A percentile compares a stretch with the other conserved stretches of the same genome.
phyloP scores from a whole-genome alignment of 2,329 filamentous ascomycete species.

The Fusarium coicis region DNA sequence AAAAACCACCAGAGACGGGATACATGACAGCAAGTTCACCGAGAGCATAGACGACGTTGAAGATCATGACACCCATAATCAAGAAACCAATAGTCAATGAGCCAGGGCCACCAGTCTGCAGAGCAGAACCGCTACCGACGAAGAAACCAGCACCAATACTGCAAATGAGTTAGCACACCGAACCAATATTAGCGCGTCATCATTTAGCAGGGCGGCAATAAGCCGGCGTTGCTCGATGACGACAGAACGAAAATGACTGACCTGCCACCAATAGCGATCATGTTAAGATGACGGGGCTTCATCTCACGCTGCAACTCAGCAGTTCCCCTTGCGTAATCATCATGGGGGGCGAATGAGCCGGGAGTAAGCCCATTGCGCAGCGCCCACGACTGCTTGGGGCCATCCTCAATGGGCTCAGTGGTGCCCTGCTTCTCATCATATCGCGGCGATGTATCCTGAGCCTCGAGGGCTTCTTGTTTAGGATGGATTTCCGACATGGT shows the following conservation, averaged over 20 bases:
- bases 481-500: conserved; percentile 33
- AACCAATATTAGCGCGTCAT: neutral
- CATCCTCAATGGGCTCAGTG: conserved; percentile 2
- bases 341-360: conserved; percentile 37
- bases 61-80: conserved; percentile 69
- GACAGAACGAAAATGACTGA: conserved; percentile 13
- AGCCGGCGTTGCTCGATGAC: conserved; percentile 5
- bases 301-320: conserved; percentile 41
- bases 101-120: conserved; percentile 47
- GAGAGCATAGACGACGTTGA: conserved; percentile 70
- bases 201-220: conserved; percentile 1
- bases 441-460: conserved; percentile 14
- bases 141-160: conserved; percentile 70
- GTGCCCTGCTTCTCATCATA: conserved; percentile 36
- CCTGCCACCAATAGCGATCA: conserved; percentile 46
- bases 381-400: conserved; percentile 36
- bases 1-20: conserved; percentile 66
- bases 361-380: conserved; percentile 43
- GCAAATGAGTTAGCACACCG: neutral
- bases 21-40: conserved; percentile 58
- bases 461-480: conserved; percentile 32
- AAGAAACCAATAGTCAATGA: conserved; percentile 61
- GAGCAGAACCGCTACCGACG: conserved; percentile 65
- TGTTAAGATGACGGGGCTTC: conserved; percentile 45
- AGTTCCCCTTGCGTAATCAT: conserved; percentile 32